phyloP scores from a whole-genome alignment of 2,329 filamentous ascomycete species.

The Ceratocystis huliohia region DNA sequence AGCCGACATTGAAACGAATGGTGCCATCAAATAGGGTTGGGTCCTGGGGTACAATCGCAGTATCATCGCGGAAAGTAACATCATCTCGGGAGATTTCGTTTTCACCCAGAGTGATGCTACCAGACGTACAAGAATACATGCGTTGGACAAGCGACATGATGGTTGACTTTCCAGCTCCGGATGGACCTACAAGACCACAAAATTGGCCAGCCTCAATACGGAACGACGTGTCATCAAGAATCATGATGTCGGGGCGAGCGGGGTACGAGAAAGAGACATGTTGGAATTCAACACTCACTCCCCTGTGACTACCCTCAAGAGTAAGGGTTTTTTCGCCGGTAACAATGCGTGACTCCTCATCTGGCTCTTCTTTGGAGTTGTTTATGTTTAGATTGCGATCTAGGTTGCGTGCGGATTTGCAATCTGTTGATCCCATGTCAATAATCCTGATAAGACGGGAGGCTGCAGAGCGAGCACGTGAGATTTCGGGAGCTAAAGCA shows the following conservation, averaged over 20 bases:
- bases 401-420: conserved; percentile 18
- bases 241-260: conserved; percentile 43
- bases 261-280: conserved; percentile 55
- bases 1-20: conserved; percentile 42
- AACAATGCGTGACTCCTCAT: conserved; percentile 30
- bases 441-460: conserved; percentile 43
- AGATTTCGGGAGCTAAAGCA: conserved; percentile 61
- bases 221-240: conserved; percentile 45
- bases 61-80: conserved; percentile 37
- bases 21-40: conserved; percentile 45
- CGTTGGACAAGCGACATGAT: conserved; percentile 44
- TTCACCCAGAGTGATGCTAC: conserved; percentile 35
- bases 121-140: conserved; percentile 35
- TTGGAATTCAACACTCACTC: conserved; percentile 37
- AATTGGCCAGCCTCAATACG: conserved; percentile 47
- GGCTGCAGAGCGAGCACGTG: conserved; percentile 49
- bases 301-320: conserved; percentile 25
- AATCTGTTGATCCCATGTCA: conserved; percentile 30
- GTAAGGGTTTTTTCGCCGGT: background rate
- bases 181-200: conserved; percentile 51
- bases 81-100: conserved; percentile 34
- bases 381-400: conserved; percentile 23
- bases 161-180: conserved; percentile 55
- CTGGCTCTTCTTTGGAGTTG: conserved; percentile 24
- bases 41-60: conserved; percentile 47